Evolutionary conservation across 352 stramenopile species (phyloP).

Genomic region (Thraustochytrium sp.): DNA sequence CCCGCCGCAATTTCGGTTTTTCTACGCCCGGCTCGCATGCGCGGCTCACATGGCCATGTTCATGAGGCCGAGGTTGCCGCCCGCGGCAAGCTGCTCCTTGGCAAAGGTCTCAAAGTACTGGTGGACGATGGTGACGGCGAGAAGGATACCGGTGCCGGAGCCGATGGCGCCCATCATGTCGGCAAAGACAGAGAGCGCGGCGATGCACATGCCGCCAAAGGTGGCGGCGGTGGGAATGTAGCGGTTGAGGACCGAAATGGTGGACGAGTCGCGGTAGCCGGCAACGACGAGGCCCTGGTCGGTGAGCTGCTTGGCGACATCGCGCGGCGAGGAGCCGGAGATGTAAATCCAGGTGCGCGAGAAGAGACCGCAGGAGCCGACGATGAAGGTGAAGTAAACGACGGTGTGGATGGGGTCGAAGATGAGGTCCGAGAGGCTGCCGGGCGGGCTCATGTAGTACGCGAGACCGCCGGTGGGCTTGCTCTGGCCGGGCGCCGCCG

Average conservation of each 20-base stretch:
- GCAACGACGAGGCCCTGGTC: constrained; percentile 98
- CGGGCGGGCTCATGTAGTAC: constrained; percentile 97
- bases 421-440: constrained; percentile 89
- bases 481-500: constrained; percentile 82
- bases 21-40: neutral
- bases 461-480: constrained; percentile 90
- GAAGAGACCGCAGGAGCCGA: constrained; percentile 96
- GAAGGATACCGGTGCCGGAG: constrained; percentile 95
- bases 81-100: constrained; percentile 63
- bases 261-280: constrained; percentile 88
- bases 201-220: constrained; percentile 99
- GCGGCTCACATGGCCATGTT: neutral
- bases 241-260: constrained; percentile 96
- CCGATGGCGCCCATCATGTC: constrained; percentile 97
- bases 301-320: constrained; percentile 97
- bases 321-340: constrained; percentile 87
- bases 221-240: constrained; percentile 98
- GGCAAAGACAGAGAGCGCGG: constrained; percentile 93
- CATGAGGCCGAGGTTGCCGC: constrained; percentile 42
- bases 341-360: constrained; percentile 99
- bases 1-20: no score
- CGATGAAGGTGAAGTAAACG: constrained; percentile 98
- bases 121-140: constrained; percentile 99
- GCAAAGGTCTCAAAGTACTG: constrained; percentile 97
- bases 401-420: constrained; percentile 97